Percentiles rank a stretch among this genome's conserved stretches.
Conservation (phyloP, 352 stramenopile genomes). For the Globisporangium cylindrosporum region DNA sequence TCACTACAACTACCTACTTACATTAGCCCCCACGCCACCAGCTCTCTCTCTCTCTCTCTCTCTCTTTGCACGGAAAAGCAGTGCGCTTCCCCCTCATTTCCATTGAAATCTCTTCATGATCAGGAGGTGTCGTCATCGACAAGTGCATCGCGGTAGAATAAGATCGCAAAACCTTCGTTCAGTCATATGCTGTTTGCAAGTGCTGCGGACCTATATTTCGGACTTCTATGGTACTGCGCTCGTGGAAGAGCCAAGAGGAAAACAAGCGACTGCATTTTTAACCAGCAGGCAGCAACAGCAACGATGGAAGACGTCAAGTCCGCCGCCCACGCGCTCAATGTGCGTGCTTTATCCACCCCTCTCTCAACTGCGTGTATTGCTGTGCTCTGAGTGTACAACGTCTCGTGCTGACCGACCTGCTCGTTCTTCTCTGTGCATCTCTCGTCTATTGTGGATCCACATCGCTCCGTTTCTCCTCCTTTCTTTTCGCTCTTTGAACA, state of each 20-base stretch:
- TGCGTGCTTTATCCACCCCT: constrained; percentile 13
- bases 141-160: neutral
- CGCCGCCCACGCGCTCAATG: constrained; percentile 40
- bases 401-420: neutral
- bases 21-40: no score
- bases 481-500: neutral
- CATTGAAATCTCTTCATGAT: no score
- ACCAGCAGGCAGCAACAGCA: neutral
- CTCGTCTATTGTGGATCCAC: neutral
- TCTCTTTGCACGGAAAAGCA: no score
- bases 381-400: neutral
- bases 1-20: constrained; percentile 10
- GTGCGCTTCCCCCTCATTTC: no score
- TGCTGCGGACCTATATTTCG: neutral
- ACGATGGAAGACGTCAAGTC: constrained; percentile 46
- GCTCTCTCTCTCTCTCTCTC: no score
- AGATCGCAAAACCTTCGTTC: neutral
- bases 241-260: neutral
- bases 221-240: neutral
- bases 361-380: neutral
- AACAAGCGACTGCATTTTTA: neutral
- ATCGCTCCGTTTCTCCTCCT: neutral
- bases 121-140: no score
- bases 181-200: constrained; percentile 4
- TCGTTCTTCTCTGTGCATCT: neutral